Base-by-base conservation (phyloP, 768 basidiomycete species). In the Lentinula boryana region DNA sequence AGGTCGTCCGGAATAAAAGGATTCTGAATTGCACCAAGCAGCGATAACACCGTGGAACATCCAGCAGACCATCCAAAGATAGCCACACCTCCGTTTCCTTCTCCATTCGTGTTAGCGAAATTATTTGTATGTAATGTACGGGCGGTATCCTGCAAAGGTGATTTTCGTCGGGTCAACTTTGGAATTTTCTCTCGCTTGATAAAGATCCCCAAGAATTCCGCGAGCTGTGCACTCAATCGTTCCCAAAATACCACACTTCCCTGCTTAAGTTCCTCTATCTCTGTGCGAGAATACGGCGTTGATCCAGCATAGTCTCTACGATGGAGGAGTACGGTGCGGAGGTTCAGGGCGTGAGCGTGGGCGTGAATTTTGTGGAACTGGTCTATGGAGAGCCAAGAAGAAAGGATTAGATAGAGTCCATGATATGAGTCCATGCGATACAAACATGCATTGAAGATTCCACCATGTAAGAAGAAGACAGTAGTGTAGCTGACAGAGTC, bases 281-380 rank as follows among this genome's bases (percentile, higher is more conserved):
- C 70, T 10, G 41, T 54, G 46, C 66, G 58, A 18, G 64, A 62
- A 57, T 68, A 70, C 38, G 59, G 52, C 2, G 70, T 66, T 3
- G 68, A 65, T 5, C 67, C 68, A 12, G 61, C 44, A 52, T 70
- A 70, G 36, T 66, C 66, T 50, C 69, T 55, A 2, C 69, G 64
- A 56, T 69, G 69, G 13, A 64, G 52, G 50, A 64, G 12, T 4
- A 70, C 60, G 10, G 67, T 44, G 4, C 69, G 64, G 12, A 70
- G 49, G 43, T 69, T 68, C 15, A 62, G 40, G 3, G 54, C 18
- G 27, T 62, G 62, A 0, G 65, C 63, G 21, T 52, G 36, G 7
- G 36, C 23, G 48, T 62, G 63, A 1, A 68, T 33, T 33, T 60
- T 56, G 23, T 62, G 36, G 35, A 66, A 57, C 1, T 43, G 50